Conservation (phyloP, 2,329 filamentous ascomycete genomes). For the Xylaria sp. region DNA sequence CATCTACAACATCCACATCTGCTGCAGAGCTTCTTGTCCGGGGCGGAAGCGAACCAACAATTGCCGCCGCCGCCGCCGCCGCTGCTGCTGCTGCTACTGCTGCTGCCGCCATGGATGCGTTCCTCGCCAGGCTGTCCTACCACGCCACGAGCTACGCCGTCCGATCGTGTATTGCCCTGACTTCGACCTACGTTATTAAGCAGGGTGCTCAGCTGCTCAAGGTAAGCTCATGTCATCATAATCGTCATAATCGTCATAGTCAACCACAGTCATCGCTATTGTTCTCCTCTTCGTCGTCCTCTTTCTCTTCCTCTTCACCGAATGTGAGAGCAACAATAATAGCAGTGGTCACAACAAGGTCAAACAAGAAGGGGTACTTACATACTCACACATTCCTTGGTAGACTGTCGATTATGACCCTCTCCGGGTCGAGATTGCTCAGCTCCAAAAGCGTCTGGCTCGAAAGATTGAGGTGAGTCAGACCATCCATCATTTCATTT, state of each 20-base stretch:
- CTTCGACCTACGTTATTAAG: constrained; percentile 83
- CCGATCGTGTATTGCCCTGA: constrained; percentile 84
- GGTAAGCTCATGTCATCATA: constrained; percentile 35
- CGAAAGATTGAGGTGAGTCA: constrained; percentile 80
- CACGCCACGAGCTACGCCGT: constrained; percentile 95
- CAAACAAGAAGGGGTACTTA: not conserved
- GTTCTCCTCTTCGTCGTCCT: too few species aligned
- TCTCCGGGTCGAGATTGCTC: constrained; percentile 73
- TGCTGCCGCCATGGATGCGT: constrained; percentile 75
- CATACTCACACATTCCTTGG: constrained; percentile 10
- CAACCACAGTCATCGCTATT: too few species aligned
- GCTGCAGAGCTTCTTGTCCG: constrained; percentile 31
- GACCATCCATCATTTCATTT: not conserved
- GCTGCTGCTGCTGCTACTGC: too few species aligned
- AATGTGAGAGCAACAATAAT: not conserved
- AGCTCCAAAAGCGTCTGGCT: constrained; percentile 78
- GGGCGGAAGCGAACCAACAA: constrained; percentile 34
- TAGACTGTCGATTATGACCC: constrained; percentile 76
- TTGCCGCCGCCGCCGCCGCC: constrained; percentile 50
- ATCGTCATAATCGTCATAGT: too few species aligned
- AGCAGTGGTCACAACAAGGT: not conserved
- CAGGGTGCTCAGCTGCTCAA: constrained; percentile 84
- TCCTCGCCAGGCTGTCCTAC: constrained; percentile 63
- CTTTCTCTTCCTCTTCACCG: too few species aligned
- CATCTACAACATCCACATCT: constrained; percentile 32